Conservation (phyloP, 2,329 filamentous ascomycete genomes). For the Leptosphaerulina australis region DNA sequence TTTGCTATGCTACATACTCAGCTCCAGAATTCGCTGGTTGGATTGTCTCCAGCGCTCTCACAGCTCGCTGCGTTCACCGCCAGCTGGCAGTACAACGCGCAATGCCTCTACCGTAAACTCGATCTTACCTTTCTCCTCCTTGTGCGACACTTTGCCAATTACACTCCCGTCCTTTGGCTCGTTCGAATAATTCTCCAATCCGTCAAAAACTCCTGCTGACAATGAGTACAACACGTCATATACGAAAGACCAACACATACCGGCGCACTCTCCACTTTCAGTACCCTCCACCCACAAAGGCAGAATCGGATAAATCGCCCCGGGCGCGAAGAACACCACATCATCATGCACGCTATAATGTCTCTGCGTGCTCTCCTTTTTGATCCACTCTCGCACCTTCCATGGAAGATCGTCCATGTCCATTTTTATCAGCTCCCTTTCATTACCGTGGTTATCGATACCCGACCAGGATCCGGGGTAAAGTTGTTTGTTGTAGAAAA, state of each 20-base stretch:
- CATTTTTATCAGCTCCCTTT: constrained; percentile 58
- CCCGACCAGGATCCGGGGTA: constrained; percentile 62
- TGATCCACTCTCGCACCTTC: constrained; percentile 55
- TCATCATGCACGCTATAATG: constrained; percentile 51
- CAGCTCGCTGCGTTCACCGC: constrained; percentile 33
- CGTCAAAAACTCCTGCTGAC: constrained; percentile 37
- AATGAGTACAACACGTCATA: too few species aligned
- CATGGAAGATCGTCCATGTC: constrained; percentile 53
- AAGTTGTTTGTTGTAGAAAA: constrained; percentile 45
- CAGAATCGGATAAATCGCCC: constrained; percentile 57
- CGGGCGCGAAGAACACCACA: constrained; percentile 60
- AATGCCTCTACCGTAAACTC: constrained; percentile 42
- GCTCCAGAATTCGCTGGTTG: too few species aligned
- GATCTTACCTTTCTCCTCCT: constrained; percentile 33
- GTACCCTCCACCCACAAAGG: constrained; percentile 57
- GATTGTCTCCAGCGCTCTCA: too few species aligned
- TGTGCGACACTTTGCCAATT: constrained; percentile 37
- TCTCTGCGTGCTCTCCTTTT: constrained; percentile 51
- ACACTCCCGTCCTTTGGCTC: constrained; percentile 40
- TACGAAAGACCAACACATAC: constrained; percentile 31
- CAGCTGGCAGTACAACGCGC: constrained; percentile 27
- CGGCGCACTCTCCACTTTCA: constrained; percentile 51
- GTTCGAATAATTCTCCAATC: constrained; percentile 40
- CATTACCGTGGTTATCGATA: constrained; percentile 58
- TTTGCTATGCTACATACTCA: too few species aligned